Evolutionary conservation across 1,284 basidiomycete genomes (phyloP).

Genomic region (Somion occarium): DNA sequence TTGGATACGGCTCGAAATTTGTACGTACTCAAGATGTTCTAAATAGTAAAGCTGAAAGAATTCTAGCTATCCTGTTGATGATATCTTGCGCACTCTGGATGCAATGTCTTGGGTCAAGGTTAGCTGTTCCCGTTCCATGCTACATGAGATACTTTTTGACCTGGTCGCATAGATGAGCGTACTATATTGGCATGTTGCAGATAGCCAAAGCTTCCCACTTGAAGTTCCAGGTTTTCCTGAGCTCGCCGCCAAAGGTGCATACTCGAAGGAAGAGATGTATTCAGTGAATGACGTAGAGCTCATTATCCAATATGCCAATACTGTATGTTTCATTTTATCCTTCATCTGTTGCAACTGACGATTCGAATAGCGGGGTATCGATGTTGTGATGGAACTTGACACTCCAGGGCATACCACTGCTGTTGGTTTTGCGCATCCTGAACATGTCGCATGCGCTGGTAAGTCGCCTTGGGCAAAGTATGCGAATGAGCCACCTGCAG

Average conservation of each 20-base stretch:
- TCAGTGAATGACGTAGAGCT: conserved; percentile 49
- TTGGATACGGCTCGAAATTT: conserved; percentile 72
- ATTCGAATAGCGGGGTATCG: conserved; percentile 58
- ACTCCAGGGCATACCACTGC: conserved; percentile 76
- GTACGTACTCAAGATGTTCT: conserved; percentile 5
- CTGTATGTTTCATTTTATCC: conserved; percentile 35
- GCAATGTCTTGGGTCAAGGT: conserved; percentile 85
- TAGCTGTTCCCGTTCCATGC: conserved; percentile 14
- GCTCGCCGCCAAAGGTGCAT: conserved; percentile 61
- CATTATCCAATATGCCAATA: conserved; percentile 64
- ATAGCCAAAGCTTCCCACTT: conserved; percentile 70
- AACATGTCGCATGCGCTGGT: conserved; percentile 67
- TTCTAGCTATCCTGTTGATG: conserved; percentile 48
- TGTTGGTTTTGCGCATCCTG: conserved; percentile 60
- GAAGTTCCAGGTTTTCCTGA: conserved; percentile 53
- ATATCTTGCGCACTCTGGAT: conserved; percentile 69
- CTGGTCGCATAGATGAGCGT: conserved; percentile 43
- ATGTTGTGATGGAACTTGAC: conserved; percentile 63
- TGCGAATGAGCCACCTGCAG: conserved; percentile 73
- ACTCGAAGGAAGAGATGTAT: conserved; percentile 52
- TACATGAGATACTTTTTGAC: background rate
- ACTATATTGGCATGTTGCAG: conserved; percentile 77
- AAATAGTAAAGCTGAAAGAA: background rate
- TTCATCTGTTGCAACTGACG: background rate
- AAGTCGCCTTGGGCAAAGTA: conserved; percentile 57